Evolutionary conservation across 1,139 yeast genomes (phyloP).

Genomic region (Hanseniaspora sp.): DNA sequence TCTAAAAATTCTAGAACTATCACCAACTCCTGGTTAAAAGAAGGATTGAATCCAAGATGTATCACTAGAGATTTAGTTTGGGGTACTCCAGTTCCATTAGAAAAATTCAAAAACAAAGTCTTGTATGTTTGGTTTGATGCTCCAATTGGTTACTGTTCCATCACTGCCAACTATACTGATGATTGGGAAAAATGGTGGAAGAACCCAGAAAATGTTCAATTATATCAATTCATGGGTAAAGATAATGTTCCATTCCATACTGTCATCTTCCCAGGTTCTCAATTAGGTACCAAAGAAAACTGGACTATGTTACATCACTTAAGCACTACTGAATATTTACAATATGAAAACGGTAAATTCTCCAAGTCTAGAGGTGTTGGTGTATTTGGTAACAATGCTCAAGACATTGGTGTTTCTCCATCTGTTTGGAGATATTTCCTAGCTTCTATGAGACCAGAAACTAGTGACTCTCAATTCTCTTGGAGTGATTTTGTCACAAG

Average conservation of each 20-base stretch:
- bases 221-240: conserved; percentile 98
- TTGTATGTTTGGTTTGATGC: conserved; percentile 99
- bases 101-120: conserved; percentile 74
- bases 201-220: conserved; percentile 68
- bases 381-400: conserved; percentile 95
- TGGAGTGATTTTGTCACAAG: conserved; percentile 93
- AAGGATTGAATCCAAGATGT: conserved; percentile 88
- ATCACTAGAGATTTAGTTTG: conserved; percentile 93
- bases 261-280: conserved; percentile 90
- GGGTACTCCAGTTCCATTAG: conserved; percentile 97
- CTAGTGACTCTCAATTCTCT: conserved; percentile 90
- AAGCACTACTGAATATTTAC: conserved; percentile 90
- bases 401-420: conserved; percentile 80
- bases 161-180: conserved; percentile 84
- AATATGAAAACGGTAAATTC: conserved; percentile 95
- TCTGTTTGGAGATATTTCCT: conserved; percentile 97
- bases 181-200: conserved; percentile 89
- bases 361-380: conserved; percentile 95
- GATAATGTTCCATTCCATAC: conserved; percentile 98
- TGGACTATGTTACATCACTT: conserved; percentile 91
- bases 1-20: conserved; percentile 80
- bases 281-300: conserved; percentile 71
- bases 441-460: conserved; percentile 86
- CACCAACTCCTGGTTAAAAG: conserved; percentile 85
- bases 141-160: conserved; percentile 88